Conservation (phyloP, 2,329 filamentous ascomycete genomes). For the Hymenoscyphus repandus region DNA sequence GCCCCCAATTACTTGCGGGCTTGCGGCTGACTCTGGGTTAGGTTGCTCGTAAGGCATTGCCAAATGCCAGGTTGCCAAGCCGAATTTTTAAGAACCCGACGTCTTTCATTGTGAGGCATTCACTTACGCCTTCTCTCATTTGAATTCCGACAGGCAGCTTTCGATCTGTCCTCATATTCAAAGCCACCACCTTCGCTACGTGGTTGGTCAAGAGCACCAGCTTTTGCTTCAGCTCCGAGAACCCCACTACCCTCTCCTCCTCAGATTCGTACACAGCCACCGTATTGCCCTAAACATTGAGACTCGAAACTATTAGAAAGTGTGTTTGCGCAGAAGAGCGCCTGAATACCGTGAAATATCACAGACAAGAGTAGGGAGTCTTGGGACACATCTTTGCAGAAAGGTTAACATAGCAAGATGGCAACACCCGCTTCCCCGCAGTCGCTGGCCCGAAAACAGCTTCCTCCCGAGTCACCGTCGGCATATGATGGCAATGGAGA, state of each 20-base stretch:
- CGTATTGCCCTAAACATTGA: too few species aligned
- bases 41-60: neutral
- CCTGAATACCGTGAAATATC: neutral
- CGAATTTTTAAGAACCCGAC: neutral
- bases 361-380: neutral
- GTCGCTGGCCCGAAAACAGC: slow-evolving; percentile 12
- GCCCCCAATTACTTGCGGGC: neutral
- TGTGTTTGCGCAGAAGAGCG: too few species aligned
- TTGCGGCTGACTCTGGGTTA: neutral
- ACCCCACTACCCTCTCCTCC: too few species aligned
- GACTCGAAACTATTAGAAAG: too few species aligned
- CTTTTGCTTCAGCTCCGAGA: too few species aligned
- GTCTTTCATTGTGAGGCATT: too few species aligned
- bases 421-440: slow-evolving; percentile 19
- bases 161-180: too few species aligned
- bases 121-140: too few species aligned
- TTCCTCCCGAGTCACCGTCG: slow-evolving; percentile 9
- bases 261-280: too few species aligned
- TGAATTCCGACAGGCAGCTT: too few species aligned
- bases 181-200: too few species aligned
- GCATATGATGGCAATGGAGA: slow-evolving; percentile 15
- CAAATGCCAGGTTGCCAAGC: neutral
- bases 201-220: too few species aligned
- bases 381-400: neutral
- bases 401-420: slow-evolving; percentile 15